These are phyloP conservation scores for Brassica balearica DNA, from an alignment of 441 rosid genomes.

Conservation along the genomic window DNA sequence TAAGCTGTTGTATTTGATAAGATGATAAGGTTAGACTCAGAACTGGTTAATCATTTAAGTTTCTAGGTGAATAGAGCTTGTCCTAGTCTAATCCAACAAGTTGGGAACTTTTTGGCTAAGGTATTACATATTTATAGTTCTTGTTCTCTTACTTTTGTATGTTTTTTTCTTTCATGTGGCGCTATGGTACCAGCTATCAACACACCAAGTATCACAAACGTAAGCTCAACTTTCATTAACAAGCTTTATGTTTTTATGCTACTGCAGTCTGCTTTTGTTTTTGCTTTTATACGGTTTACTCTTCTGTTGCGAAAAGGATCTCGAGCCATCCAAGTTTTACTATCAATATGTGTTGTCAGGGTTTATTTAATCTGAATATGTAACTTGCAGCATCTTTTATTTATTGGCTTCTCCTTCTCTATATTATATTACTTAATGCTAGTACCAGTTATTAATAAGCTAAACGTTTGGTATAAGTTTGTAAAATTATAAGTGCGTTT, in stretches of 20 bases:
- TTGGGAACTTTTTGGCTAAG: slow-evolving; percentile 18
- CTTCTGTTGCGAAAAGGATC: slow-evolving; percentile 18
- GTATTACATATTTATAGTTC: slow-evolving; percentile 35
- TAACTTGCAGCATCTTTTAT: background rate
- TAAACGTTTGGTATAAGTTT: slow-evolving; percentile 5
- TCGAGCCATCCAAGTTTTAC: slow-evolving; percentile 10
- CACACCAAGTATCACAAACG: slow-evolving; percentile 91
- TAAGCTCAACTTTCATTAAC: slow-evolving; percentile 26
- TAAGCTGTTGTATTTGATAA: slow-evolving; percentile 3
- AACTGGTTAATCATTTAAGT: background rate
- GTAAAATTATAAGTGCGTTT: slow-evolving; percentile 8
- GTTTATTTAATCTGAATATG: slow-evolving; percentile 10
- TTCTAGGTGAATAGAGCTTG: slow-evolving; percentile 19
- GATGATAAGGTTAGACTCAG: background rate
- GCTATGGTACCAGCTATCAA: slow-evolving; percentile 78
- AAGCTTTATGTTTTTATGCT: background rate
- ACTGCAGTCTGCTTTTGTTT: slow-evolving; percentile 7
- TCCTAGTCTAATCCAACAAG: slow-evolving; percentile 20
- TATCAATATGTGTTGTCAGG: background rate
- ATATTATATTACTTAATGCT: background rate
- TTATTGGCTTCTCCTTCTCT: background rate
- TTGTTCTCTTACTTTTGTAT: slow-evolving; percentile 45
- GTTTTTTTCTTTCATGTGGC: slow-evolving; percentile 56
- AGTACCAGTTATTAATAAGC: slow-evolving; percentile 18
- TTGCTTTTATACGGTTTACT: slow-evolving; percentile 15